These are phyloP conservation scores for Penicillium sp. DNA, from an alignment of 2,329 filamentous ascomycete genomes.

Conservation along the genomic window DNA sequence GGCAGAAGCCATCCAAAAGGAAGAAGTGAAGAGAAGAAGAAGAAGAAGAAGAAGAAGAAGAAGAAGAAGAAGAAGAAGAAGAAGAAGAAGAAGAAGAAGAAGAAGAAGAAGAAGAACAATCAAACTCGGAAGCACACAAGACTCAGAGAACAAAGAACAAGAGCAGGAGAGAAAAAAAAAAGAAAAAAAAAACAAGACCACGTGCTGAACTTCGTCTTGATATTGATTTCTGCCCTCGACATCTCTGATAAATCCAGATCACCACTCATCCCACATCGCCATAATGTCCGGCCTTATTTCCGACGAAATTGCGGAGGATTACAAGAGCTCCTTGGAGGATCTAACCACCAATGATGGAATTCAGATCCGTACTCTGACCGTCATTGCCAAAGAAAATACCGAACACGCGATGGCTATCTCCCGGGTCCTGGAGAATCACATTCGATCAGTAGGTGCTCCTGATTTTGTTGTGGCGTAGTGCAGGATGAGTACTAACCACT, in stretches of 20 bases:
- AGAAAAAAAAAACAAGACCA: conserved; percentile 11
- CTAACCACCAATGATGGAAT: conserved; percentile 85
- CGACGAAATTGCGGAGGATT: conserved; percentile 91
- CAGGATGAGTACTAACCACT: conserved; percentile 16
- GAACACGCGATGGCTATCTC: conserved; percentile 94
- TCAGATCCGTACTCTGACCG: conserved; percentile 95
- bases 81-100: too few relatives aligned
- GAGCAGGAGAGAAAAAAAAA: conserved; percentile 14
- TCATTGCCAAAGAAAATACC: conserved; percentile 96
- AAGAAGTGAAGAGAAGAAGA: conserved; percentile 15
- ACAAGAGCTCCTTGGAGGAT: conserved; percentile 88
- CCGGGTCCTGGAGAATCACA: conserved; percentile 84
- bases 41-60: too few relatives aligned
- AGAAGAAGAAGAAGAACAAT: not conserved
- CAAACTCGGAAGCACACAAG: conserved; percentile 6
- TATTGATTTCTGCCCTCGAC: conserved; percentile 1
- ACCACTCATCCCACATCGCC: conserved; percentile 31
- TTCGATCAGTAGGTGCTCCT: conserved; percentile 75
- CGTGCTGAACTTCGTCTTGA: not conserved
- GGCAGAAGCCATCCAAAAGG: conserved; percentile 19
- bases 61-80: conserved; percentile 4
- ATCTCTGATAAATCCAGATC: not conserved
- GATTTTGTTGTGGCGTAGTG: conserved; percentile 10
- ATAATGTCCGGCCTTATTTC: conserved; percentile 62
- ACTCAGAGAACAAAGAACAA: conserved; percentile 10